Conservation (phyloP, 345 rosid species). For the Lepidium didymum region DNA sequence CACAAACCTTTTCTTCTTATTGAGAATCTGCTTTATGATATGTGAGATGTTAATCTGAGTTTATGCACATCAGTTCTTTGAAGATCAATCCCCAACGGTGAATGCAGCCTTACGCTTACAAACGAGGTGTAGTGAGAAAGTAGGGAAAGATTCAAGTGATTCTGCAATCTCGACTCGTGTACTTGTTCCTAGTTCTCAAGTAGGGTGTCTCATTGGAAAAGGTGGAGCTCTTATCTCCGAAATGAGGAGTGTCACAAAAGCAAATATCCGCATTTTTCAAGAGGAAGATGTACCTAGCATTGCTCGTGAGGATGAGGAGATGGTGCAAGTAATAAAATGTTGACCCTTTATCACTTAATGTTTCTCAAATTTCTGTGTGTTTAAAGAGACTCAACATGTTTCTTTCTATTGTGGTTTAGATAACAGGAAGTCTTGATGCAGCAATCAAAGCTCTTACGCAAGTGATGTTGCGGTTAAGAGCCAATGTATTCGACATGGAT, state of each 20-base stretch:
- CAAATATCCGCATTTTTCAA: slow-evolving; percentile 47
- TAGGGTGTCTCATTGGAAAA: slow-evolving; percentile 71
- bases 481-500: slow-evolving; percentile 58
- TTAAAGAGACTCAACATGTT: not conserved
- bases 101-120: slow-evolving; percentile 61
- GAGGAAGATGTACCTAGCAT: slow-evolving; percentile 42
- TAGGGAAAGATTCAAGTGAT: slow-evolving; percentile 53
- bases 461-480: slow-evolving; percentile 52
- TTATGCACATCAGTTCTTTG: slow-evolving; percentile 36
- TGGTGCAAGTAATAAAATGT: slow-evolving; percentile 45
- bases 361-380: not conserved
- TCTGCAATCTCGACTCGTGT: slow-evolving; percentile 50
- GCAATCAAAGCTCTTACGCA: slow-evolving; percentile 60
- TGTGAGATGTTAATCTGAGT: not conserved
- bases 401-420: slow-evolving; percentile 31
- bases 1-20: not conserved
- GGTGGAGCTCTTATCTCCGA: slow-evolving; percentile 63
- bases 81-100: slow-evolving; percentile 57
- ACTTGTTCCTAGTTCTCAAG: slow-evolving; percentile 58
- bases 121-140: slow-evolving; percentile 59
- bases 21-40: not conserved
- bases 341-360: not conserved
- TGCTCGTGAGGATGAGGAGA: slow-evolving; percentile 53
- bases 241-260: slow-evolving; percentile 55
- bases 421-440: slow-evolving; percentile 59